Evolutionary conservation across 306 rosid genomes (phyloP).

Genomic region (Pyrus communis): DNA sequence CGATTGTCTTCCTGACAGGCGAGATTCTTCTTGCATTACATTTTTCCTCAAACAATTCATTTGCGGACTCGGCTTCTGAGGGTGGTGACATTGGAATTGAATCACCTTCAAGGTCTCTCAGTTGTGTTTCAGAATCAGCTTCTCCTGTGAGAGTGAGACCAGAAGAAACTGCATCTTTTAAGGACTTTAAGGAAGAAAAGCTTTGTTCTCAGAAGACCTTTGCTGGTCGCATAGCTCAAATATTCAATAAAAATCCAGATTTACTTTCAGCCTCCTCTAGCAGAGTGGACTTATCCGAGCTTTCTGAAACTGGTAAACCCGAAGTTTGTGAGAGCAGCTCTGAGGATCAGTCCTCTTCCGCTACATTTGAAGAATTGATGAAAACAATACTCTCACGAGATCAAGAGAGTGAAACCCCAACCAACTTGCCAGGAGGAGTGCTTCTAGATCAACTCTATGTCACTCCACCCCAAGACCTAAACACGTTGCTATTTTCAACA

Average conservation of each 20-base stretch:
- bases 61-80: slow-evolving; percentile 22
- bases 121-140: slow-evolving; percentile 30
- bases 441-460: slow-evolving; percentile 68
- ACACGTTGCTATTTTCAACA: slow-evolving; percentile 53
- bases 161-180: slow-evolving; percentile 40
- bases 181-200: slow-evolving; percentile 64
- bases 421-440: slow-evolving; percentile 79
- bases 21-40: slow-evolving; percentile 58
- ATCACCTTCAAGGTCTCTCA: slow-evolving; percentile 36
- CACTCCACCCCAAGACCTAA: slow-evolving; percentile 58
- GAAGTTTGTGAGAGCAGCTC: slow-evolving; percentile 36
- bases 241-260: slow-evolving; percentile 57
- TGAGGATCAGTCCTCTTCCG: slow-evolving; percentile 52
- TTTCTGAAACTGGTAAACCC: slow-evolving; percentile 30
- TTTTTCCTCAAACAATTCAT: slow-evolving; percentile 33
- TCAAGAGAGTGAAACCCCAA: slow-evolving; percentile 58
- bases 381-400: slow-evolving; percentile 49
- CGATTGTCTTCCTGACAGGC: slow-evolving; percentile 29
- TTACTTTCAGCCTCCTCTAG: slow-evolving; percentile 21
- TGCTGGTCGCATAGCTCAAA: slow-evolving; percentile 67
- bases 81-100: slow-evolving; percentile 17
- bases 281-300: slow-evolving; percentile 44
- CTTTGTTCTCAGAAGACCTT: slow-evolving; percentile 44
- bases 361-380: slow-evolving; percentile 58
- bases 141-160: slow-evolving; percentile 50